Conservation (phyloP, 257 asterid genomes). For the Coffea canephora region DNA sequence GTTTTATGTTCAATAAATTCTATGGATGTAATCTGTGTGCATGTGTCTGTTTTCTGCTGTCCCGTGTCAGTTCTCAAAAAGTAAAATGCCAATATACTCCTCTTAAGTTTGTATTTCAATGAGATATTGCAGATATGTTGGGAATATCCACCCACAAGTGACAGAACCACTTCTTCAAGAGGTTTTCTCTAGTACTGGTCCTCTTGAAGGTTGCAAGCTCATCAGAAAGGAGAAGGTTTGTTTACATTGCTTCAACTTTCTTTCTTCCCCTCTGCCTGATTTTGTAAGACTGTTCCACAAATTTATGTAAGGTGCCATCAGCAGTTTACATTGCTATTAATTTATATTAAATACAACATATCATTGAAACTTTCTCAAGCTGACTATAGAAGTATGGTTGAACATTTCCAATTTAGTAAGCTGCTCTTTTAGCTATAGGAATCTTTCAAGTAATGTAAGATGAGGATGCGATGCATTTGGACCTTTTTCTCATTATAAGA, state of each 20-base stretch:
- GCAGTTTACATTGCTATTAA: neutral
- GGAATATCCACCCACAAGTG: constrained; percentile 79
- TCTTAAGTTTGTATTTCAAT: neutral
- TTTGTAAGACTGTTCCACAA: neutral
- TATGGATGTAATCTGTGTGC: constrained; percentile 12
- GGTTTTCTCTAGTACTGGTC: constrained; percentile 71
- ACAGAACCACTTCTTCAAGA: constrained; percentile 88
- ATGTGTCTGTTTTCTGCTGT: neutral
- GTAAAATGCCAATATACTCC: neutral
- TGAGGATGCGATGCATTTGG: neutral
- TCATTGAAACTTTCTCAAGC: neutral
- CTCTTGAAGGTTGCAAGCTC: constrained; percentile 88
- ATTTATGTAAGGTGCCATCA: too few relatives aligned
- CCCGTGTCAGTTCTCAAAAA: neutral
- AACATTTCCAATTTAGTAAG: neutral
- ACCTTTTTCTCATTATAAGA: neutral
- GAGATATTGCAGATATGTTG: constrained; percentile 65
- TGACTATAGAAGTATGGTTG: neutral
- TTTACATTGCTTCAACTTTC: neutral
- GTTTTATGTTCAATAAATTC: neutral
- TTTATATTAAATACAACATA: neutral
- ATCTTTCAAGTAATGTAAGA: neutral
- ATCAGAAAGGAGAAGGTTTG: constrained; percentile 77
- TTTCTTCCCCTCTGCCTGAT: neutral
- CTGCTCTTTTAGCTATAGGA: neutral